Base-by-base conservation (phyloP, 345 rosid genomes). In the Arabidopsis arenosa region DNA sequence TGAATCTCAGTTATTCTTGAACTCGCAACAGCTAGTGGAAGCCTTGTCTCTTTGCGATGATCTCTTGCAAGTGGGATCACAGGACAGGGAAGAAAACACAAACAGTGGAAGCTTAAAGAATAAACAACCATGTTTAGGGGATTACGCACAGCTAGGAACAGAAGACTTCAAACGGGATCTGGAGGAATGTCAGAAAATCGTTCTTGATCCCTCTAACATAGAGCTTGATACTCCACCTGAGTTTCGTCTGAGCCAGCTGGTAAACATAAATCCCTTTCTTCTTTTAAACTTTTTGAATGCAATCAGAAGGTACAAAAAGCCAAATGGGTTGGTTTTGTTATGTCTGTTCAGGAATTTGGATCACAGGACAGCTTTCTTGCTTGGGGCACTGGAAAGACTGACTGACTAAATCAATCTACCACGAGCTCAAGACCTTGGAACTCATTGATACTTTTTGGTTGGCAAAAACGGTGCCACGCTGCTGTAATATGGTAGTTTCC, bases 181-280 rank as follows among this genome's bases (percentile, higher is more conserved):
- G 44, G 97, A 89, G 85, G 97, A 87, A 51, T 92, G 93, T 85
- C 97, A 92, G 75, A 84, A 80, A 52, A 79, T 90, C 15, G 85
- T 68, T 55, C 65, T 83, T 83, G 99, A 90, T 80, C 97, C 90
- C 3, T 80, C 96, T 6, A 83, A 89, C 80, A 86, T 90, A 70
- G 97, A 94, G 41, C 89, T 88, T 0, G 97, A 95, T 75, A 95
- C 97, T 45, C 97, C 96, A 73, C 93, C 99, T 8, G 99, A 95
- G 35, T 92, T 89, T 78, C 86, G 92, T 60, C 86, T 95, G 57
- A 95, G 99, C 85, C 97, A 92, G 79, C 96, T 95, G 74, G 97
- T 95, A 88, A 63, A 9, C 18, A 30, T 45, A 7, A 8, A 2
- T 9, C 12, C 7, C 35, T 65, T 30, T 9, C 5, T 48, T 44